Conservation (phyloP, 2,329 filamentous ascomycete genomes). For the Calonectria pseudoturangicola region DNA sequence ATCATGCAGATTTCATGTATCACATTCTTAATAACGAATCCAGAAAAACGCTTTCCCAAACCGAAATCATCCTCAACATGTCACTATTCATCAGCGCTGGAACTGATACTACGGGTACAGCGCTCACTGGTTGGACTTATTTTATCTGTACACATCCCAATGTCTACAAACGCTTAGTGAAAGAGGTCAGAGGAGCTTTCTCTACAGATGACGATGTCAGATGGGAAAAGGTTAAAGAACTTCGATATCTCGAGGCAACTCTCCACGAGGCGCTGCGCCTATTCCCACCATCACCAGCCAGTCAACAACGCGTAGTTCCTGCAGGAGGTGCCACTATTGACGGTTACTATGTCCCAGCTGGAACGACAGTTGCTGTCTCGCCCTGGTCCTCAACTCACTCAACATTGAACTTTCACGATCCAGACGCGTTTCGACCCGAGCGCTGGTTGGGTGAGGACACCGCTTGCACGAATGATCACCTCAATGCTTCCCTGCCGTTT, state of each 20-base stretch:
- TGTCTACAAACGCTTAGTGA: background rate
- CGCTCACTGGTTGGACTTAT: conserved; percentile 7
- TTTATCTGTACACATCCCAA: background rate
- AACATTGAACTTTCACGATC: conserved; percentile 3
- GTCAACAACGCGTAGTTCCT: conserved; percentile 2
- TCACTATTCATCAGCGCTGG: conserved; percentile 5
- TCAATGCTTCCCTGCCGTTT: conserved; percentile 12
- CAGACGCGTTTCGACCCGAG: conserved; percentile 3
- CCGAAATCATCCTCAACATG: conserved; percentile 12
- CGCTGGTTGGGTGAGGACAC: background rate
- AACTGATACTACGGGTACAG: conserved; percentile 4
- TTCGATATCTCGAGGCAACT: conserved; percentile 9
- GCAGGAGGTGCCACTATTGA: conserved; percentile 6
- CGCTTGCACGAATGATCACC: background rate
- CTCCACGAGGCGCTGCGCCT: background rate
- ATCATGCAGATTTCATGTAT: conserved; percentile 25
- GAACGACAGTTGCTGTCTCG: background rate
- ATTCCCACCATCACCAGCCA: conserved; percentile 2
- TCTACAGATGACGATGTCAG: background rate
- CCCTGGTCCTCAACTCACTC: conserved; percentile 15
- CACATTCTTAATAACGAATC: conserved; percentile 27
- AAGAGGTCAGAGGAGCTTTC: conserved; percentile 5
- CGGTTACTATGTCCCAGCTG: background rate
- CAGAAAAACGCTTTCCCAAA: conserved; percentile 22
- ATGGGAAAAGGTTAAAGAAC: conserved; percentile 8